Conservation (phyloP, 169 alveolate species). For the Cryptosporidium ryanae region DNA sequence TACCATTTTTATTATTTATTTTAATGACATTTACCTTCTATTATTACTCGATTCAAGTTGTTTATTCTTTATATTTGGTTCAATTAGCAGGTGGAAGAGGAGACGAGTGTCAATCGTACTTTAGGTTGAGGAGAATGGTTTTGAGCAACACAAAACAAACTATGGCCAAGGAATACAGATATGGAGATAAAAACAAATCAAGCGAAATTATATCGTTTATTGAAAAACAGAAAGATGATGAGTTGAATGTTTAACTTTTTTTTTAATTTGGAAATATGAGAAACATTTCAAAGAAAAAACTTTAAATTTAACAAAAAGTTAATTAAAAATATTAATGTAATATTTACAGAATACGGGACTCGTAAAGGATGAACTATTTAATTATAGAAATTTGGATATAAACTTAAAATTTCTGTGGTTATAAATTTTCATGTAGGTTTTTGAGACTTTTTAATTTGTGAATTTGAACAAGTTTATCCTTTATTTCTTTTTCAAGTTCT, state of each 20-base stretch:
- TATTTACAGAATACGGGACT: not conserved
- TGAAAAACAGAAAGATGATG: slow-evolving; percentile 10
- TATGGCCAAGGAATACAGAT: not conserved
- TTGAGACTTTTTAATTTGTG: slow-evolving; percentile 21
- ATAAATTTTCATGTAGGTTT: slow-evolving; percentile 10
- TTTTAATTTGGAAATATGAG: not conserved
- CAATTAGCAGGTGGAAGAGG: slow-evolving; percentile 76
- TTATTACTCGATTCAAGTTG: slow-evolving; percentile 51
- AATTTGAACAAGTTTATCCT: slow-evolving; percentile 24
- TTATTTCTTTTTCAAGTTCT: slow-evolving; percentile 32
- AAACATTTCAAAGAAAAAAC: not conserved
- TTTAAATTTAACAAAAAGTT: not conserved
- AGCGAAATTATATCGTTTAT: slow-evolving; percentile 24
- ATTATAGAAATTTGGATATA: too few relatives aligned
- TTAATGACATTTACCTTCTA: slow-evolving; percentile 3
- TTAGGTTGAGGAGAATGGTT: slow-evolving; percentile 34
- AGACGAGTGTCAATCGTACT: slow-evolving; percentile 48
- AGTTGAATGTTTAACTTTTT: not conserved
- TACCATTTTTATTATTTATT: slow-evolving; percentile 3
- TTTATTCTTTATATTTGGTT: slow-evolving; percentile 62
- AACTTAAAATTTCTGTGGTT: not conserved
- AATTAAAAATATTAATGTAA: not conserved
- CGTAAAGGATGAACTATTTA: not conserved
- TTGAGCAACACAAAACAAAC: not conserved
- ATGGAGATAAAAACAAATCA: not conserved